Base-by-base conservation (phyloP, 352 stramenopile species). In the Aphanomyces invadans region DNA sequence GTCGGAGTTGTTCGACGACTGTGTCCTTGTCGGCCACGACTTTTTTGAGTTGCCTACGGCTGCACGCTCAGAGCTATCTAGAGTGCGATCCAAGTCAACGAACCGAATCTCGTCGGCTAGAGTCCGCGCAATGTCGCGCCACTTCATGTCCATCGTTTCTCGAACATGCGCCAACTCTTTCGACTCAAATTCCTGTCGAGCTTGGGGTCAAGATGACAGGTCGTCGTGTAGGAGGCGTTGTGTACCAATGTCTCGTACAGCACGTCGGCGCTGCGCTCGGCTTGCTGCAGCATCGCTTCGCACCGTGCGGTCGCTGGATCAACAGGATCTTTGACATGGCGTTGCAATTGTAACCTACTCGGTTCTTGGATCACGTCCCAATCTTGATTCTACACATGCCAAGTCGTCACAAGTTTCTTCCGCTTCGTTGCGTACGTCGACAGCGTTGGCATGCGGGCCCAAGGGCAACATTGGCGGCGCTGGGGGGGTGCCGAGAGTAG, bases 61-160 rank as follows among this genome's bases (percentile, higher is more conserved):
- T 17, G 17, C 9, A 17, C n/a, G n/a, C n/a, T n/a, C n/a, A n/a
- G n/a, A n/a, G n/a, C n/a, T n/a, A n/a, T n/a, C n/a, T n/a, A 17
- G 38, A 45, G 38, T 17, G 9, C 9, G 17, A 45, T 45, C 9
- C 9, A 33, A 19, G 28, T 56, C 49, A 15, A 46, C 7, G n/a
- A 4, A 65, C 57, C 17, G 17, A 29, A 65, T 65, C 10, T 65
- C 57, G 9, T 23, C 21, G 25, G 31, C 45, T 53, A 53, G 57
- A 9, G 19, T 4, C 4, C 15, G 57, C 1, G 38, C 39, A 32
- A 65, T 29, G 29, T 53, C 57, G 4, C 28, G 23, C 57, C 57
- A 65, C 38, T 65, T 65, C 25, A 31, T n/a, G 2, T 65, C 57
- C 28, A 51, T 67, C 19, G 60, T 19, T 11, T 49, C 49, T 28